Conservation (phyloP, 495 filamentous ascomycete species). For the Talaromyces ruber region DNA sequence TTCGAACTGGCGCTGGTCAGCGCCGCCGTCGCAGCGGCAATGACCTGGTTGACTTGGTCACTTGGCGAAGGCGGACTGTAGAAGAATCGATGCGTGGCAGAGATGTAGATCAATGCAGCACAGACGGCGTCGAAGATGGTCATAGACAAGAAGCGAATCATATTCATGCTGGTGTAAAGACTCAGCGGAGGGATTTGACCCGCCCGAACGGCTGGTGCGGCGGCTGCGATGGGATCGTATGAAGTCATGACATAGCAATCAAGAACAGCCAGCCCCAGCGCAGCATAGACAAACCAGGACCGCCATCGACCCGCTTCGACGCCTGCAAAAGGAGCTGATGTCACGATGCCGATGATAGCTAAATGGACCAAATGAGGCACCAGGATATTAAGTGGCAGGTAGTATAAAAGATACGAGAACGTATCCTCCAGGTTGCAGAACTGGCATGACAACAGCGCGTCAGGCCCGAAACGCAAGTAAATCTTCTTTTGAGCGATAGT, state of each 20-base stretch:
- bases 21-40: conserved; percentile 30
- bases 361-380: conserved; percentile 74
- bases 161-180: conserved; percentile 59
- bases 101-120: conserved; percentile 57
- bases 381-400: conserved; percentile 59
- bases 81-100: conserved; percentile 66
- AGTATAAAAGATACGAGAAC: conserved; percentile 69
- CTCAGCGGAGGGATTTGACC: conserved; percentile 26
- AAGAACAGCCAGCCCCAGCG: conserved; percentile 44
- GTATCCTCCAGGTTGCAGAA: conserved; percentile 75
- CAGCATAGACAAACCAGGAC: conserved; percentile 54
- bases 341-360: conserved; percentile 54
- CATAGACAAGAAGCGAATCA: conserved; percentile 50
- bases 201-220: conserved; percentile 24
- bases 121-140: conserved; percentile 52
- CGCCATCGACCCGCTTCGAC: conserved; percentile 59
- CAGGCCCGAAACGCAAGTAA: conserved; percentile 76
- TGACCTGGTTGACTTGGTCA: conserved; percentile 32
- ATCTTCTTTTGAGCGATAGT: conserved; percentile 65
- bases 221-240: conserved; percentile 54
- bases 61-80: conserved; percentile 40
- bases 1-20: conserved; percentile 39
- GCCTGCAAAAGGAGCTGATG: conserved; percentile 46
- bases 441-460: conserved; percentile 59
- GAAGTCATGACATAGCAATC: conserved; percentile 55